Evolutionary conservation across 805 yeast genomes (phyloP).

Genomic region (Priceomyces castillae): DNA sequence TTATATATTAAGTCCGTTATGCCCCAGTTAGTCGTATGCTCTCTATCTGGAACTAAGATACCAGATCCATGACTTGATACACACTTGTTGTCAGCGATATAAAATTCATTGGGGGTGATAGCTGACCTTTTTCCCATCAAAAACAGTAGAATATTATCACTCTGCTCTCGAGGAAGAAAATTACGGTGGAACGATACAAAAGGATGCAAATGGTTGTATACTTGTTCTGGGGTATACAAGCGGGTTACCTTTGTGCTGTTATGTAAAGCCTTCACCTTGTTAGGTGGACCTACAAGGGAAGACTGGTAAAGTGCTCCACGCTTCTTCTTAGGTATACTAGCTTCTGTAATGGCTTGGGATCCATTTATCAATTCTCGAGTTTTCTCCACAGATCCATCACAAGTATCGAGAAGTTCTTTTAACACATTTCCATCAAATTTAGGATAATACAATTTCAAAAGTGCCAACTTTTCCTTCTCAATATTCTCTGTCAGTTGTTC

Average conservation of each 20-base stretch:
- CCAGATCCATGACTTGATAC: conserved; percentile 53
- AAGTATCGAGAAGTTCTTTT: conserved; percentile 50
- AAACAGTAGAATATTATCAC: conserved; percentile 43
- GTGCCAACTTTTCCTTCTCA: conserved; percentile 28
- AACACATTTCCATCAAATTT: conserved; percentile 38
- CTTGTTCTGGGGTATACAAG: conserved; percentile 51
- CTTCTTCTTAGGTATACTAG: conserved; percentile 2
- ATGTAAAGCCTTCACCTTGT: background rate
- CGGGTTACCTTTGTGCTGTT: conserved; percentile 27
- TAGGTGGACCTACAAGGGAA: conserved; percentile 10
- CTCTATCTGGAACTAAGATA: conserved; percentile 5
- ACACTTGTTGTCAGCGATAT: conserved; percentile 62
- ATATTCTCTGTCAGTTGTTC: background rate
- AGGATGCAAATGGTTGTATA: conserved; percentile 44
- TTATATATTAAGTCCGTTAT: conserved; percentile 34
- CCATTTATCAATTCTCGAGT: conserved; percentile 44
- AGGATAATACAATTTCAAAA: conserved; percentile 41
- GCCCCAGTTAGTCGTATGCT: background rate
- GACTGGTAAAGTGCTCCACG: conserved; percentile 15
- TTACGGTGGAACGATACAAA: conserved; percentile 49
- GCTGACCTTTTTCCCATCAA: conserved; percentile 39
- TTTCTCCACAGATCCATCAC: conserved; percentile 49
- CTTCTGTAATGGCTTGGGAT: conserved; percentile 1
- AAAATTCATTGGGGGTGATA: conserved; percentile 48
- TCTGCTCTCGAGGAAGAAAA: conserved; percentile 50